Conservation (phyloP, 768 basidiomycete species). For the Gelatoporia subvermispora region DNA sequence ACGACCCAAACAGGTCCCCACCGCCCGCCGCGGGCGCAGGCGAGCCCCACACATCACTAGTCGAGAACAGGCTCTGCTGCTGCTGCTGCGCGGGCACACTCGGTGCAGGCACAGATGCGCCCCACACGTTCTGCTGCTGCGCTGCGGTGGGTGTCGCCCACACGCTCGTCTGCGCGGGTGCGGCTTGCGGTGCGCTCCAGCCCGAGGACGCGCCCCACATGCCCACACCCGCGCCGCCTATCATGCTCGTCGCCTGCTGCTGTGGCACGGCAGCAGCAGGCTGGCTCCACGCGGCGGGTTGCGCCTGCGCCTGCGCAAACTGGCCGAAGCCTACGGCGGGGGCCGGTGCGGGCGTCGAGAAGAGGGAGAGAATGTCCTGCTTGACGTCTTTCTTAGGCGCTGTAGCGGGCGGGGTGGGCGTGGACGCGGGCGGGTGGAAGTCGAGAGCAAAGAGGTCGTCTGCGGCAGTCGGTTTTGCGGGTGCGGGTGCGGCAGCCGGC, state of each 20-base stretch:
- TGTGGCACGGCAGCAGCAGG: slow-evolving; percentile 13
- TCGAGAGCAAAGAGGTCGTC: slow-evolving; percentile 83
- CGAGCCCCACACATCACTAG: slow-evolving; percentile 60
- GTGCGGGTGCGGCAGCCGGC: slow-evolving; percentile 9
- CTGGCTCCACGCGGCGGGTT: slow-evolving; percentile 19
- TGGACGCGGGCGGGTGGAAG: slow-evolving; percentile 49
- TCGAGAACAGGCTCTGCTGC: slow-evolving; percentile 22
- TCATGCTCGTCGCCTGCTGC: slow-evolving; percentile 43
- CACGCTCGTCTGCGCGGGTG: slow-evolving; percentile 29
- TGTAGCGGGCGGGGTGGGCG: slow-evolving; percentile 20
- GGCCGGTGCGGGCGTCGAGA: slow-evolving; percentile 44
- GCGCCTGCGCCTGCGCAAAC: slow-evolving; percentile 13
- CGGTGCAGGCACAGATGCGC: neutral
- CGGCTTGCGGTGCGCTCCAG: slow-evolving; percentile 42
- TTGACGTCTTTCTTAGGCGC: slow-evolving; percentile 67
- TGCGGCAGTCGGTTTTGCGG: slow-evolving; percentile 28
- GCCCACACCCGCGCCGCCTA: slow-evolving; percentile 48
- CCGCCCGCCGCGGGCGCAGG: slow-evolving; percentile 16
- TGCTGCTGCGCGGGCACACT: slow-evolving; percentile 2
- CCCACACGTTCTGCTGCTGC: too few species aligned
- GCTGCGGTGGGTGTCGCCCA: slow-evolving; percentile 10
- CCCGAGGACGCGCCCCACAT: slow-evolving; percentile 67
- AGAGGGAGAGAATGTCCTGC: slow-evolving; percentile 81
- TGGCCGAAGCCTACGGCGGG: slow-evolving; percentile 23
- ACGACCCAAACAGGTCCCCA: slow-evolving; percentile 33